These are phyloP conservation scores for Dothistroma pini DNA, from an alignment of 2,329 filamentous ascomycete genomes.

Conservation along the genomic window DNA sequence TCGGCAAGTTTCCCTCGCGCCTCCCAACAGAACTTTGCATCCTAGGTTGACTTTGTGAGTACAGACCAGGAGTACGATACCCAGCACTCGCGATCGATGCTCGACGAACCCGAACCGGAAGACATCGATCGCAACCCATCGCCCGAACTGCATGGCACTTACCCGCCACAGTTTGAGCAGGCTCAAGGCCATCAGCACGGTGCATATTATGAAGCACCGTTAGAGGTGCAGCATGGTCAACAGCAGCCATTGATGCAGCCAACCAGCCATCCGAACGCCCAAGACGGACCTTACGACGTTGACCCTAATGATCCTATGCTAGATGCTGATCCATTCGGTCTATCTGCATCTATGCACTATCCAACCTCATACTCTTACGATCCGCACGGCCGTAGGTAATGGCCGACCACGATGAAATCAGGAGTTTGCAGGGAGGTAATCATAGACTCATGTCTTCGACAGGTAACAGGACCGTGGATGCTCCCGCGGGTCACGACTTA, in stretches of 20 bases:
- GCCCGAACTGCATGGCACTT: constrained; percentile 27
- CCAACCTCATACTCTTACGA: constrained; percentile 20
- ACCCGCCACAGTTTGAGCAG: constrained; percentile 28
- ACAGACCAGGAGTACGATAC: constrained; percentile 93
- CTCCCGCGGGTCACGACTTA: constrained; percentile 18
- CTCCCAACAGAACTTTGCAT: constrained; percentile 58
- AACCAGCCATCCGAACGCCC: constrained; percentile 20
- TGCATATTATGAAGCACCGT: constrained; percentile 24
- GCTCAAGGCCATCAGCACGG: constrained; percentile 24
- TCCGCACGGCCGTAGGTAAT: constrained; percentile 18
- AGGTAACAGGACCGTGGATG: constrained; percentile 15
- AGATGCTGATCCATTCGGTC: constrained; percentile 88
- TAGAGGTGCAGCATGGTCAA: constrained; percentile 10
- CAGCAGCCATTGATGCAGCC: constrained; percentile 22
- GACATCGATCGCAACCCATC: constrained; percentile 20
- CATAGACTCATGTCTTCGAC: constrained; percentile 4
- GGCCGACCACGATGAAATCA: background rate
- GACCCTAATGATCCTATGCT: constrained; percentile 80
- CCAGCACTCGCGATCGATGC: constrained; percentile 60
- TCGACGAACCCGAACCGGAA: constrained; percentile 57
- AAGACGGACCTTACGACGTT: constrained; percentile 42
- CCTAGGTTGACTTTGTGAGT: constrained; percentile 64
- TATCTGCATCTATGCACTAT: constrained; percentile 77
- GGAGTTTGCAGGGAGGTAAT: background rate
- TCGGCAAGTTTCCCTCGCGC: constrained; percentile 72